Evolutionary conservation across 2,329 filamentous ascomycete genomes (phyloP), one percentile per base, ranked within the genome.

Genomic region (Colletotrichum tabaci): DNA sequence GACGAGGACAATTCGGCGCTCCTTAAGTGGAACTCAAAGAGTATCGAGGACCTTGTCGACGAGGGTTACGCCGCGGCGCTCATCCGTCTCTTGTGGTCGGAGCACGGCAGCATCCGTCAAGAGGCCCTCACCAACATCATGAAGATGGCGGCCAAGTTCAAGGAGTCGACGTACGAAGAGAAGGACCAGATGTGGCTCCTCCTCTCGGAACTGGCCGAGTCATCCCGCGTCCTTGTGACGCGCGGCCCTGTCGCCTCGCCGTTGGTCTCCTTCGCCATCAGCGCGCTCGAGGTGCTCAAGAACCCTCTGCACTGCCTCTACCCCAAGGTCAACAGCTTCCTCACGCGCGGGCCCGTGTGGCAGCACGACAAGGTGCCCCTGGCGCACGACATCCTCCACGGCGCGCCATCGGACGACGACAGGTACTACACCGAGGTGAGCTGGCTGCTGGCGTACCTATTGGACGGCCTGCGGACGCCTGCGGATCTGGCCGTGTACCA

Each of bases 221-320:
- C 95, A 0, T 88, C 89, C 15, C 87, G 86, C 66, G 79, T 83
- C 9, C 79, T 84, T 46, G 87, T 92, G 57, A 84, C 89, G 53
- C 81, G 84, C 9, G 83, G 83, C 3, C 88, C 92, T 1, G 84
- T 97, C 4, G 92, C 95, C 0, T 94, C 92, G 72, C 87, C 94
- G 15, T 90, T 94, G 7, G 88, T 91, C n/a, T 89, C 92, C 13
- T 96, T 98, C 76, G 92, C 94, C 9, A 87, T 88, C 57, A 90
- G 90, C 74, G 90, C 91, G 1, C 85, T 97, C 9, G 84, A 88
- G 1, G 90, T 97, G 18, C 83, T 97, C 56, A 88, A 87, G 26
- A 91, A 94, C 73, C 96, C 96, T 0, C 87, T 94, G 18, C 94
- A 97, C 78, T 90, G 89, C 72, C 88, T 98, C 47, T 98, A 98